Evolutionary conservation across 2,329 filamentous ascomycete genomes (phyloP), one percentile per base, ranked within the genome.

Genomic region (Decorospora gaudefroyi): DNA sequence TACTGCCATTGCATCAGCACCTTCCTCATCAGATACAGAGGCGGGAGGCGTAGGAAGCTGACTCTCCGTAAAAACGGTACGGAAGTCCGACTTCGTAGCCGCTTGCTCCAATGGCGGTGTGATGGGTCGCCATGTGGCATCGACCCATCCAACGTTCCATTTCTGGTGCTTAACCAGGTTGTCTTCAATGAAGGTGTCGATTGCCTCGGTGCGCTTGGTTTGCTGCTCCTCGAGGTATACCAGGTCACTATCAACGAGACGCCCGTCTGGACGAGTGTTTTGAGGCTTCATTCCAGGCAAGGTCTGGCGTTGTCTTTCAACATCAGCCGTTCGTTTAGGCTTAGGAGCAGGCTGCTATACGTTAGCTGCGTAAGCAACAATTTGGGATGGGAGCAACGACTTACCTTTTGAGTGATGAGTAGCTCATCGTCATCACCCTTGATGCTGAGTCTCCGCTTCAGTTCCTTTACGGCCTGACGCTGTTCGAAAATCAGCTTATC

Each of bases 121-220:
- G 55, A 97, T 80, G 36, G 92, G 90, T 55, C 86, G 85, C 74
- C 86, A 84, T 50, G 92, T 96, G 67, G 90, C 80, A 74, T 97
- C 91, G 61, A 95, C 82, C 75, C 89, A 90, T 64, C 88, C 87
- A 60, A 88, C 80, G 72, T 96, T 96, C 90, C 92, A 96, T 68
- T 87, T 85, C 59, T 87, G 83, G 73, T 96, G 92, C 72, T 93
- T 92, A 61, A 86, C 81, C 41, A 95, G 84, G 72, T 95, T 92
- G 59, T 83, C 83, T 69, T 95, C 88, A 67, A 97, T 89, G 63
- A 95, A 90, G 53, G 79, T 79, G 51, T 86, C 80, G 57, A 96
- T 84, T 59, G 88, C 83, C 57, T 87, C 90, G 57, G 92, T 86
- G 70, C 88, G 89, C 70, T 95, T 88, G 29, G 84, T 83, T 42